Conservation (phyloP, 2,329 filamentous ascomycete species). For the Aschersonia sp. region DNA sequence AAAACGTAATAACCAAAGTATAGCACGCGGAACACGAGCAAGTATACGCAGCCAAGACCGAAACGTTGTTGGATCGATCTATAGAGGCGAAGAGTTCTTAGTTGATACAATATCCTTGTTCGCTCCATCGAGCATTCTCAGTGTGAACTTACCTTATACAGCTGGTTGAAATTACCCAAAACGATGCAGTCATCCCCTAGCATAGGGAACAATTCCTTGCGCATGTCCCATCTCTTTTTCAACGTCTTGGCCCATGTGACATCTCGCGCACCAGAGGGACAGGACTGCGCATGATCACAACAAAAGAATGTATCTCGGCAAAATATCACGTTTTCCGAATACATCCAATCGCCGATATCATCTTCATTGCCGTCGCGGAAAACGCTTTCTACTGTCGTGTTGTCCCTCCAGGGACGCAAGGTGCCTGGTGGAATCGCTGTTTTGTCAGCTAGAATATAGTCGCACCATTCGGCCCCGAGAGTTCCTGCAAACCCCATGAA, state of each 20-base stretch:
- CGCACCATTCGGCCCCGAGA: slow-evolving; percentile 93
- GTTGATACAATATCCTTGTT: too few relatives aligned
- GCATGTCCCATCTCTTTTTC: slow-evolving; percentile 73
- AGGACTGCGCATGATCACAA: slow-evolving; percentile 89
- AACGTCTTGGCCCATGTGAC: slow-evolving; percentile 79
- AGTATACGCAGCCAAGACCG: slow-evolving; percentile 91
- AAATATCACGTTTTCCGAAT: slow-evolving; percentile 93
- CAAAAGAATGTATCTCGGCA: slow-evolving; percentile 95
- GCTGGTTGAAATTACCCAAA: slow-evolving; percentile 93
- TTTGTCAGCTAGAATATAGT: slow-evolving; percentile 85
- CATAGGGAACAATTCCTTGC: slow-evolving; percentile 77
- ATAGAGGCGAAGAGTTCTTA: not conserved
- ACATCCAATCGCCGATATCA: slow-evolving; percentile 72
- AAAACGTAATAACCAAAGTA: slow-evolving; percentile 94
- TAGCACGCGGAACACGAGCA: slow-evolving; percentile 67
- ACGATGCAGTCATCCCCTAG: slow-evolving; percentile 77
- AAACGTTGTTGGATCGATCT: slow-evolving; percentile 97
- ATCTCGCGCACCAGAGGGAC: slow-evolving; percentile 51
- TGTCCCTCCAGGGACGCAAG: slow-evolving; percentile 64
- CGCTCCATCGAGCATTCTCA: not conserved
- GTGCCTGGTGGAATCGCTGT: slow-evolving; percentile 75
- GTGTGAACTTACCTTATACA: slow-evolving; percentile 67
- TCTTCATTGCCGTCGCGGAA: slow-evolving; percentile 52
- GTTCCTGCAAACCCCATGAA: slow-evolving; percentile 99
- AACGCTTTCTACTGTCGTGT: slow-evolving; percentile 58